phyloP scores from a whole-genome alignment of 2,329 filamentous ascomycete genomes.

The Rutstroemia sp. region DNA sequence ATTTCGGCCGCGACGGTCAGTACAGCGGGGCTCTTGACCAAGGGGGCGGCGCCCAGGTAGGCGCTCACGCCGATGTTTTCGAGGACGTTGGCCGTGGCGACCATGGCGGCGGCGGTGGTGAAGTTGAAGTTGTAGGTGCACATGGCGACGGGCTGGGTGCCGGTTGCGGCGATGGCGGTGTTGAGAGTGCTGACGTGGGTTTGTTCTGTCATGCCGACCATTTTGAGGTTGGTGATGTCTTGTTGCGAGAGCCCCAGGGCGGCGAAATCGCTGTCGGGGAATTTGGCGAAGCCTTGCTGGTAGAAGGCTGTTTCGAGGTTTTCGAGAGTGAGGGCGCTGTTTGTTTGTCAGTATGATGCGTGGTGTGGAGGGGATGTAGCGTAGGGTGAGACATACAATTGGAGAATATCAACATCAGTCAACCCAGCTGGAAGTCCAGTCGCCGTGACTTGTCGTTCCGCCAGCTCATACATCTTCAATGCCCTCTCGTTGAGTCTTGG shows the following conservation, averaged over 20 bases:
- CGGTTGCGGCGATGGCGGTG: constrained; percentile 52
- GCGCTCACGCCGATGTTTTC: constrained; percentile 70
- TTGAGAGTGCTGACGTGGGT: constrained; percentile 54
- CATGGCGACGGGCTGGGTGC: constrained; percentile 56
- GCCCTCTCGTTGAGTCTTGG: constrained; percentile 22
- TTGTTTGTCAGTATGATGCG: background rate
- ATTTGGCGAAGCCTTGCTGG: constrained; percentile 60
- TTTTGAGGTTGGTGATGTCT: constrained; percentile 52
- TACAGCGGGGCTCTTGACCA: constrained; percentile 51
- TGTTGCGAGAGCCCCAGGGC: constrained; percentile 49
- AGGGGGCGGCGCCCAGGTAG: constrained; percentile 60
- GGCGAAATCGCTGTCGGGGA: constrained; percentile 56
- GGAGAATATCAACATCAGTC: constrained; percentile 43
- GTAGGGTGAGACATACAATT: constrained; percentile 37
- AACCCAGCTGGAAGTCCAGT: constrained; percentile 33
- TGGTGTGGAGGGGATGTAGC: background rate
- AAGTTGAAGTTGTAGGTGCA: constrained; percentile 69
- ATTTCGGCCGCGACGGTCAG: constrained; percentile 63
- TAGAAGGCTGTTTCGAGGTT: constrained; percentile 70
- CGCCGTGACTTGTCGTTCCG: constrained; percentile 23
- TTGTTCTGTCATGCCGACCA: constrained; percentile 55
- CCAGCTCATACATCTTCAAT: constrained; percentile 21
- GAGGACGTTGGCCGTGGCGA: constrained; percentile 60
- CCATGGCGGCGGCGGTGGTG: constrained; percentile 58
- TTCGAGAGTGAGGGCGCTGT: constrained; percentile 60